Base-by-base conservation (phyloP, 2,329 filamentous ascomycete genomes). In the Botrytis cinerea region DNA sequence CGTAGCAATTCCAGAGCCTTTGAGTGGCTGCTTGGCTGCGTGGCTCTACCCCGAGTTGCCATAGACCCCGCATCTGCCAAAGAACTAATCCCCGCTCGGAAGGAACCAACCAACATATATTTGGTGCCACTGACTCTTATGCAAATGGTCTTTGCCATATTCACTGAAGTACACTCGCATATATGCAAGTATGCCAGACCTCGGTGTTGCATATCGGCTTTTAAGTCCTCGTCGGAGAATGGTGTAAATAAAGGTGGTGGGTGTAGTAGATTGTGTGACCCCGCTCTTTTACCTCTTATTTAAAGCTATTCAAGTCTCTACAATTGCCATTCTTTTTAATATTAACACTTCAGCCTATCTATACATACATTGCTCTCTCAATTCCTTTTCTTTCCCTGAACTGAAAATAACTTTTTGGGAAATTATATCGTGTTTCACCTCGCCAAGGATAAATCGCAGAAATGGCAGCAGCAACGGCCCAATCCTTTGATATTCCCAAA, bases 401-500 rank as follows among this genome's bases (percentile, higher is more conserved):
- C 28, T 7, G 22, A 25, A 43, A 38, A 40, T n/a, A 25, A 18
- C 25, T 28, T 14, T 22, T 10, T 28, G 12, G 14, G 28, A 51
- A 38, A 45, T 51, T 20, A 28, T 28, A 22, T 14, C 48, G 12
- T 32, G 16, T 54, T 43, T 10, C 8, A 12, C 45, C 46, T 43
- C 60, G 69, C 28, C 32, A 57, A 71, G 25, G 61, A 40, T 14
- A 45, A 61, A 69, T 73, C 48, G 74, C 54, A 76, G 78, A 63
- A 20, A 80, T 80, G 79, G 77, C 78, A 67, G 73, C 74, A 74
- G 74, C 72, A 32, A 75, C 74, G 25, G 28, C 74, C 46, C 70
- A 79, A 59, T 76, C 73, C 3, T 80, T 82, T 51, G 82, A 84
- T 46, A 83, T 87, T 38, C 86, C 90, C 7, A 85, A 86, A 78